A percentile compares a stretch with the other conserved stretches of the same genome.
Evolutionary conservation across 2,329 filamentous ascomycete species (phyloP).

Genomic region (Sporothrix pallida): DNA sequence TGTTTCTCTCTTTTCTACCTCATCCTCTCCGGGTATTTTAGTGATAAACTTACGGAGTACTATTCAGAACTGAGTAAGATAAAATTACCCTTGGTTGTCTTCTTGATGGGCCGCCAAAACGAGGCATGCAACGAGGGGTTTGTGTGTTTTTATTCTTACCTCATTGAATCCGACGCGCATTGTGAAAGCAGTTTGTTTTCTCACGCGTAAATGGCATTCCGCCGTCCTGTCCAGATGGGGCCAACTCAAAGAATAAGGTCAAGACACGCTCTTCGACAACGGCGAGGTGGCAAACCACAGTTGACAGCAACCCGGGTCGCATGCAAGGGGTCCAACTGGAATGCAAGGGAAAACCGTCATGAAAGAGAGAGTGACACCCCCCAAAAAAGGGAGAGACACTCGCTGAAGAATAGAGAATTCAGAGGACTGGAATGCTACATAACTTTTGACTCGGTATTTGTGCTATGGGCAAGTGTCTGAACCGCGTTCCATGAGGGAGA

Average conservation of each 20-base stretch:
- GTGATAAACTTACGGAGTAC: background rate
- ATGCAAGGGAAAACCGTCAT: constrained; percentile 14
- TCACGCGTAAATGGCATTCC: constrained; percentile 27
- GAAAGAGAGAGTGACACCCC: background rate
- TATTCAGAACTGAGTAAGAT: background rate
- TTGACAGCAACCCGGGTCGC: background rate
- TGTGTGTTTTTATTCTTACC: background rate
- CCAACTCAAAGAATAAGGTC: background rate
- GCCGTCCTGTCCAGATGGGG: background rate
- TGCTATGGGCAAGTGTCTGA: background rate
- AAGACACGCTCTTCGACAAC: constrained; percentile 9
- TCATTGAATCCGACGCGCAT: background rate
- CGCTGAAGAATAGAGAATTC: constrained; percentile 1
- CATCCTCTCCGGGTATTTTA: background rate
- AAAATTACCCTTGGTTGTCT: background rate
- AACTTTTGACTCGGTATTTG: background rate
- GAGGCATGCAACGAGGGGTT: background rate
- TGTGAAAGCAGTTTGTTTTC: background rate
- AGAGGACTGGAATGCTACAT: constrained; percentile 1
- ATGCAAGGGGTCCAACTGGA: constrained; percentile 15
- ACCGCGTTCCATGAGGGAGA: background rate
- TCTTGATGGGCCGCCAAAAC: background rate
- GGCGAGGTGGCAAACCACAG: constrained; percentile 2
- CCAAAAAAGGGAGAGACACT: background rate
- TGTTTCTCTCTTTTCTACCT: background rate